phyloP scores from a whole-genome alignment of 2,329 filamentous ascomycete genomes.

The Cercospora sp. region DNA sequence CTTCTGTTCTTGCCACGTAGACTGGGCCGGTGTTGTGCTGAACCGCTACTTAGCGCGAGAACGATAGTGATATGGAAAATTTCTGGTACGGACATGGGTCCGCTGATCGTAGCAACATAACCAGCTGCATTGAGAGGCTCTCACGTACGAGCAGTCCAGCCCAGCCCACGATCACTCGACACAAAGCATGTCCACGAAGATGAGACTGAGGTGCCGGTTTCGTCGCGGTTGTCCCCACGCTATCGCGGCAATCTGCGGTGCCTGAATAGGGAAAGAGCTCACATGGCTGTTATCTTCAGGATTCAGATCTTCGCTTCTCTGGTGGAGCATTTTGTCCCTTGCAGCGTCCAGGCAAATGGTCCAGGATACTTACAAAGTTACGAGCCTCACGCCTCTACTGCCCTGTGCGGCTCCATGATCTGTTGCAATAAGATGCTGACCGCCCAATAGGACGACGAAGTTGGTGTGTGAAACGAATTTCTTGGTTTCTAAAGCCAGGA shows the following conservation, averaged over 20 bases:
- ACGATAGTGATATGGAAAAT: not conserved
- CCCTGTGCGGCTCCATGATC: not conserved
- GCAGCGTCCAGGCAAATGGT: not conserved
- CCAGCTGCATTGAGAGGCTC: not conserved
- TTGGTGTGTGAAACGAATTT: not conserved
- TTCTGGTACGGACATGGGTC: not conserved
- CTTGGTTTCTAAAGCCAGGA: not conserved
- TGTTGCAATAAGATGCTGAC: not conserved
- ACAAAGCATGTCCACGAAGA: not conserved
- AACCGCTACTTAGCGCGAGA: not conserved
- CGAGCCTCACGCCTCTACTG: not conserved
- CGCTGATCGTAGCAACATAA: not conserved
- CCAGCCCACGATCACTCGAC: not conserved
- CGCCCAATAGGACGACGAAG: not conserved
- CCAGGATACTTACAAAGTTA: not conserved
- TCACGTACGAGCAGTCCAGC: not conserved
- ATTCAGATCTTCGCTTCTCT: not conserved
- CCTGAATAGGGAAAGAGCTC: not conserved
- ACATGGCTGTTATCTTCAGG: not conserved
- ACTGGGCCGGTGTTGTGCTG: not conserved
- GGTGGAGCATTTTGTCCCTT: not conserved
- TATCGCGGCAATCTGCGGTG: not conserved
- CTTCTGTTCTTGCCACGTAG: not conserved
- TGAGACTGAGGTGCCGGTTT: not conserved
- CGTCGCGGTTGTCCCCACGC: not conserved